Conservation (phyloP, 2,329 filamentous ascomycete genomes). For the Colletotrichum incanum region DNA sequence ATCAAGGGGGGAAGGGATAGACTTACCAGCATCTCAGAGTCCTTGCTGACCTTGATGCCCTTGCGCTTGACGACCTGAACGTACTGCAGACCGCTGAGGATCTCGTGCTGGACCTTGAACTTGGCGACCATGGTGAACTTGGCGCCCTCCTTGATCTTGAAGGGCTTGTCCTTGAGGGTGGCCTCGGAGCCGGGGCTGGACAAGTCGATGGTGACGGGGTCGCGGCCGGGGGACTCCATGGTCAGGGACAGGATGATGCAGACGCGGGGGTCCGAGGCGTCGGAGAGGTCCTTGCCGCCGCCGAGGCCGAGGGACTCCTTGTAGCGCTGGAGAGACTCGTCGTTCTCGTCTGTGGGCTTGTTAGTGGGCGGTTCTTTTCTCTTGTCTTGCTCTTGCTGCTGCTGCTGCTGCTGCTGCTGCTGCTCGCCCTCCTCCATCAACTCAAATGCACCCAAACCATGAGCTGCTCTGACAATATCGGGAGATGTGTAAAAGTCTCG, state of each 20-base stretch:
- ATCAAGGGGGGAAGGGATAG: neutral
- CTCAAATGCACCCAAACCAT: conserved; percentile 11
- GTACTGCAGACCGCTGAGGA: conserved; percentile 95
- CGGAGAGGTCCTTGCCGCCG: conserved; percentile 79
- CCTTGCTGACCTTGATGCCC: conserved; percentile 89
- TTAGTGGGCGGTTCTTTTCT: conserved; percentile 25
- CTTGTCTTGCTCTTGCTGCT: neutral
- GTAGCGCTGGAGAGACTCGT: conserved; percentile 97
- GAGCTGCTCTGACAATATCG: conserved; percentile 19
- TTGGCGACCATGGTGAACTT: conserved; percentile 94
- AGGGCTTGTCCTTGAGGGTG: conserved; percentile 90
- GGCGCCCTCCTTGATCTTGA: conserved; percentile 96
- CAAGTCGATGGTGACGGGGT: conserved; percentile 91
- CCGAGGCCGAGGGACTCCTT: conserved; percentile 95
- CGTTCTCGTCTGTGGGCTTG: conserved; percentile 71
- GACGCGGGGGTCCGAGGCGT: conserved; percentile 87
- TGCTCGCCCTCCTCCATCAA: conserved; percentile 4
- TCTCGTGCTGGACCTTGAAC: conserved; percentile 97
- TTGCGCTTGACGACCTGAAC: conserved; percentile 94
- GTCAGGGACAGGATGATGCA: conserved; percentile 95
- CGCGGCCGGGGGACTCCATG: conserved; percentile 86
- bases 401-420: neutral
- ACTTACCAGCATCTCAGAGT: conserved; percentile 97
- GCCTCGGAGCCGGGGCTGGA: conserved; percentile 80
- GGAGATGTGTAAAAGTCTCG: conserved; percentile 34